These are phyloP conservation scores for Myxozyma neotropica DNA, from an alignment of 805 yeast genomes.

Conservation along the genomic window DNA sequence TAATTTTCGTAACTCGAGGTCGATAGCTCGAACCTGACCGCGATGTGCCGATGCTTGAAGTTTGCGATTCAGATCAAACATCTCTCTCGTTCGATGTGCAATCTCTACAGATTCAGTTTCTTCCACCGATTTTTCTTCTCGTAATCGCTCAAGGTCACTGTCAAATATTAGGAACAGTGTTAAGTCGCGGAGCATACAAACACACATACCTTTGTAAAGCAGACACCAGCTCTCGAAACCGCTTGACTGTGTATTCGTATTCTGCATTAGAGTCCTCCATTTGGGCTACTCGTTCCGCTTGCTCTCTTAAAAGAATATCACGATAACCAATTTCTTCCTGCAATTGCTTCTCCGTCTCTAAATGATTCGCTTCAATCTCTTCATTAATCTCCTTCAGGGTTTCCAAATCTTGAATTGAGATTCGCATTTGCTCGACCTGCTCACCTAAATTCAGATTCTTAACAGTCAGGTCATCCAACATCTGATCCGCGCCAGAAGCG, in stretches of 20 bases:
- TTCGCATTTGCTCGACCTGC: conserved; percentile 45
- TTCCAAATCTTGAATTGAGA: conserved; percentile 53
- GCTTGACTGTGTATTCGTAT: conserved; percentile 27
- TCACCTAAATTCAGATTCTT: conserved; percentile 46
- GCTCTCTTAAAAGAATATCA: conserved; percentile 29
- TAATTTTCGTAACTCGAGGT: conserved; percentile 36
- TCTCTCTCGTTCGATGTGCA: conserved; percentile 25
- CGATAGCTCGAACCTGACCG: conserved; percentile 34
- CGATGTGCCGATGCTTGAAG: conserved; percentile 30
- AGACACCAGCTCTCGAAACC: conserved; percentile 39
- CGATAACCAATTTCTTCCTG: conserved; percentile 43
- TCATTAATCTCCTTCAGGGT: conserved; percentile 57
- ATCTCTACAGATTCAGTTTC: conserved; percentile 27
- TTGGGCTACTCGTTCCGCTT: conserved; percentile 16
- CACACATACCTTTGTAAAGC: conserved; percentile 33
- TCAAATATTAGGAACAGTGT: neutral
- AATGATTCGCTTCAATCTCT: conserved; percentile 53
- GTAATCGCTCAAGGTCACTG: conserved; percentile 35
- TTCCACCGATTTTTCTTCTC: conserved; percentile 23
- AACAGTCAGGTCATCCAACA: conserved; percentile 46
- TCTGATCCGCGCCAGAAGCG: conserved; percentile 43
- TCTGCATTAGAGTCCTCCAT: conserved; percentile 26
- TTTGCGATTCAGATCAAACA: conserved; percentile 35
- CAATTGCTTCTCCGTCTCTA: conserved; percentile 50
- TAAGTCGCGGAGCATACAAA: neutral